phyloP scores from a whole-genome alignment of 768 basidiomycete species.

The Floccularia luteovirens region DNA sequence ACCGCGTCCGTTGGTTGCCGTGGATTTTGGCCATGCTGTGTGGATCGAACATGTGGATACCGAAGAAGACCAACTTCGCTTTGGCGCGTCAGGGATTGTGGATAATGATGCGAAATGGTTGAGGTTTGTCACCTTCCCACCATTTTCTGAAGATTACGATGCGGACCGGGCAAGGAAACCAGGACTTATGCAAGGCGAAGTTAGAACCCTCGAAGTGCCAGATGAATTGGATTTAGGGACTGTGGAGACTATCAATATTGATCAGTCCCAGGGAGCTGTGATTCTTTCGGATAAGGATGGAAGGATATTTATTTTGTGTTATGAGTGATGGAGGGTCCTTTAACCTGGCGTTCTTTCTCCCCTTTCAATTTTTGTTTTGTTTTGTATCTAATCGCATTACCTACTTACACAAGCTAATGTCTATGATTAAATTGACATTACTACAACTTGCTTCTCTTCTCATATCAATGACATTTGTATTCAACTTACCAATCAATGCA shows the following conservation, averaged over 20 bases:
- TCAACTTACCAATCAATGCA: too few relatives aligned
- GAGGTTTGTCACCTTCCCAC: conserved; percentile 67
- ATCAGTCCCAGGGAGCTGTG: conserved; percentile 68
- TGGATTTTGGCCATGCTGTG: conserved; percentile 85
- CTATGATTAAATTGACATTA: too few relatives aligned
- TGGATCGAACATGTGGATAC: conserved; percentile 60
- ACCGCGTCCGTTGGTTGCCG: conserved; percentile 66
- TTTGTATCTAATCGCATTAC: too few relatives aligned
- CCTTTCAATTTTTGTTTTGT: too few relatives aligned
- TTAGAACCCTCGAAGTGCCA: conserved; percentile 57
- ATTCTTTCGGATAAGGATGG: conserved; percentile 62
- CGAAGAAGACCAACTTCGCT: conserved; percentile 13
- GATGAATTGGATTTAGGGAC: conserved; percentile 54
- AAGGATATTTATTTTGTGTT: conserved; percentile 68
- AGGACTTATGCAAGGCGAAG: conserved; percentile 29
- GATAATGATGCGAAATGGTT: conserved; percentile 41
- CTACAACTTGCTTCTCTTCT: too few relatives aligned
- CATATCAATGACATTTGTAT: too few relatives aligned
- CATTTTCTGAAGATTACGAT: conserved; percentile 28
- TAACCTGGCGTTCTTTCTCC: too few relatives aligned
- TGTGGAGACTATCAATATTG: conserved; percentile 74
- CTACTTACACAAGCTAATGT: too few relatives aligned
- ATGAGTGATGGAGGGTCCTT: too few relatives aligned
- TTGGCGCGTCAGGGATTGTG: conserved; percentile 1
- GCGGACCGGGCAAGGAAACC: conserved; percentile 14